These are phyloP conservation scores for Avicennia marina DNA, from an alignment of 257 asterid genomes.

Conservation along the genomic window DNA sequence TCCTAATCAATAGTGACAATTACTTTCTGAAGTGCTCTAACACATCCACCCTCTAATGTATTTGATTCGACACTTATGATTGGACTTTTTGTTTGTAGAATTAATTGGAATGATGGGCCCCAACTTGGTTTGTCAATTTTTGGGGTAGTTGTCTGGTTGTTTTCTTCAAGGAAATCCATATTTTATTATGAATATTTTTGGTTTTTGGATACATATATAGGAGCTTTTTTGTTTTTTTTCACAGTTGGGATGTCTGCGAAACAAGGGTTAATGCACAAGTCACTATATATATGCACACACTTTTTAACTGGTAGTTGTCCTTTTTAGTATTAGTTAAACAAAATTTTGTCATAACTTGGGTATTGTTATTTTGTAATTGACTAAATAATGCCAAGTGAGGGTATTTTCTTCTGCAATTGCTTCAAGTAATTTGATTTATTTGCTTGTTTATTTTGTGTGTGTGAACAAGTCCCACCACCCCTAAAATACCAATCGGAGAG, in stretches of 20 bases:
- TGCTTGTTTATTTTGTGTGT: too few relatives aligned
- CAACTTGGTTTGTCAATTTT: slow-evolving; percentile 7
- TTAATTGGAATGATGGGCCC: slow-evolving; percentile 11
- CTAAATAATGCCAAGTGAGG: neutral
- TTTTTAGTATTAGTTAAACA: neutral
- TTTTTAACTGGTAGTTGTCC: too few relatives aligned
- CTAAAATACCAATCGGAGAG: neutral
- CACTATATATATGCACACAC: too few relatives aligned
- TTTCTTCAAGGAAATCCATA: neutral
- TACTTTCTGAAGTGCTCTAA: slow-evolving; percentile 11
- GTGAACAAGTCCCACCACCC: neutral
- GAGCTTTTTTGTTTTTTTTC: neutral
- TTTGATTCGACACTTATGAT: slow-evolving; percentile 28
- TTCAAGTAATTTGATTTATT: too few relatives aligned
- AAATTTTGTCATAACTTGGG: neutral
- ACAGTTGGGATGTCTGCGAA: slow-evolving; percentile 3
- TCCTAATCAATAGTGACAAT: neutral
- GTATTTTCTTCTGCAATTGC: too few relatives aligned
- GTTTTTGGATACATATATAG: neutral
- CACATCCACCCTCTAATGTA: neutral
- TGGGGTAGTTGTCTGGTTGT: neutral
- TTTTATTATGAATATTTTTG: neutral
- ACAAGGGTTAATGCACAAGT: neutral
- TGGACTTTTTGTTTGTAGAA: slow-evolving; percentile 9
- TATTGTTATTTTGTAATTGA: neutral